Evolutionary conservation across 2,329 filamentous ascomycete genomes (phyloP), one percentile per base, ranked within the genome.

Genomic region (Colletotrichum ledebouriae): DNA sequence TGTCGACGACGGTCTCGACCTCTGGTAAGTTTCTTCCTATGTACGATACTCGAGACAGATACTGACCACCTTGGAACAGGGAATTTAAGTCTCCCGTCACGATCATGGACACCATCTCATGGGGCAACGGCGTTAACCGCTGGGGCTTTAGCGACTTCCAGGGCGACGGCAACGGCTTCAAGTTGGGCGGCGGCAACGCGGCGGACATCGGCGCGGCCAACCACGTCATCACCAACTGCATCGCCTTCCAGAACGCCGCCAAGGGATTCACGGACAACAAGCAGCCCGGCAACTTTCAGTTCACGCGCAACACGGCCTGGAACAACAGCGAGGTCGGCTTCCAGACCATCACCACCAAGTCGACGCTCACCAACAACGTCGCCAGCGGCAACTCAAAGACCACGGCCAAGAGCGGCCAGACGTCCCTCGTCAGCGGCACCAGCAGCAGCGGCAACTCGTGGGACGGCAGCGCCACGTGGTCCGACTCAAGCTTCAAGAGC

Each of bases 121-220:
- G 81, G 81, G 81, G 82, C 22, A 84, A 84, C 62, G 82, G 82
- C 6, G 75, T 81, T 63, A 82, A 84, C 64, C 75, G 78, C 20
- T 84, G 82, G 82, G 74, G 72, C 41, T 84, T 84, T 72, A 70
- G 63, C 9, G 64, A 76, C 17, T 84, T 84, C 63, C 73, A 79
- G 22, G 82, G 82, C 17, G 82, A 84, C 55, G 82, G 82, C 39
- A 84, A 85, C 71, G 81, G 83, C 15, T 83, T 84, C 78, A 83
- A 85, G 73, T 78, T 85, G 3, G 80, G 81, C 29, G 78, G 79
- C 34, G 75, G 74, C 50, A 74, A 78, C 50, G 76, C 76, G 3
- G 77, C 73, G 11, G 75, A 77, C 42, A 75, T 78, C 29, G 77
- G 74, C 12, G 73, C 81, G 0, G 81, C 81, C 0, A 76, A 81